Conservation (phyloP, 2,329 filamentous ascomycete species). For the Neonectria ditissima region DNA sequence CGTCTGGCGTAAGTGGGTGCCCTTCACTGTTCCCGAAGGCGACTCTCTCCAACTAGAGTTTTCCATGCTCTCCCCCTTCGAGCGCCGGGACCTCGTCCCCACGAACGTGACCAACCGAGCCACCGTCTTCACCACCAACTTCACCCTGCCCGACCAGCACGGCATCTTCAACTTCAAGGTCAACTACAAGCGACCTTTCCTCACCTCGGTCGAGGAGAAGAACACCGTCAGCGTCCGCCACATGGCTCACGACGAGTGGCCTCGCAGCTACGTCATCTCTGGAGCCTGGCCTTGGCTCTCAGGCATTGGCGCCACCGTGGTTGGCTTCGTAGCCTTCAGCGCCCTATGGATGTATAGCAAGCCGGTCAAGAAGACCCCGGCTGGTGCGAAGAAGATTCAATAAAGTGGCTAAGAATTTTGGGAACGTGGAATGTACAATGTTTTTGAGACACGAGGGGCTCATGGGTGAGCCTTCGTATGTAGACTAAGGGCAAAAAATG, state of each 20-base stretch:
- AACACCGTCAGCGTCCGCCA: slow-evolving; percentile 93
- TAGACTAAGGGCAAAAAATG: slow-evolving; percentile 36
- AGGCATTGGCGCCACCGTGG: slow-evolving; percentile 85
- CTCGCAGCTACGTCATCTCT: slow-evolving; percentile 88
- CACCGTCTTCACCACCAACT: slow-evolving; percentile 79
- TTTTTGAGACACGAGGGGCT: slow-evolving; percentile 23
- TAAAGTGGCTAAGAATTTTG: slow-evolving; percentile 43
- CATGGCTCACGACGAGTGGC: slow-evolving; percentile 97
- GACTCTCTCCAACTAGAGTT: slow-evolving; percentile 95
- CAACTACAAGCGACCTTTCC: slow-evolving; percentile 96
- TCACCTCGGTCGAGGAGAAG: slow-evolving; percentile 93
- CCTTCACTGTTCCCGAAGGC: slow-evolving; percentile 75
- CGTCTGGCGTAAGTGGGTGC: slow-evolving; percentile 76
- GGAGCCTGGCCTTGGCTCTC: slow-evolving; percentile 96
- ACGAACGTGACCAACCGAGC: slow-evolving; percentile 70
- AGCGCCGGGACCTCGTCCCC: slow-evolving; percentile 80
- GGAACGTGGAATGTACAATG: slow-evolving; percentile 31
- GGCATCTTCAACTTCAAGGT: slow-evolving; percentile 99
- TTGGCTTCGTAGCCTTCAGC: slow-evolving; percentile 87
- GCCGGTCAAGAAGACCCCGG: slow-evolving; percentile 53
- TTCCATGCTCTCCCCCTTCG: slow-evolving; percentile 98
- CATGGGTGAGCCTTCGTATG: slow-evolving; percentile 28
- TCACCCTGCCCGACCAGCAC: slow-evolving; percentile 94
- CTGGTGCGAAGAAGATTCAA: slow-evolving; percentile 60
- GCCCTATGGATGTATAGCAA: slow-evolving; percentile 85